phyloP scores from a whole-genome alignment of 2,329 filamentous ascomycete genomes.

The Alternaria triticina region DNA sequence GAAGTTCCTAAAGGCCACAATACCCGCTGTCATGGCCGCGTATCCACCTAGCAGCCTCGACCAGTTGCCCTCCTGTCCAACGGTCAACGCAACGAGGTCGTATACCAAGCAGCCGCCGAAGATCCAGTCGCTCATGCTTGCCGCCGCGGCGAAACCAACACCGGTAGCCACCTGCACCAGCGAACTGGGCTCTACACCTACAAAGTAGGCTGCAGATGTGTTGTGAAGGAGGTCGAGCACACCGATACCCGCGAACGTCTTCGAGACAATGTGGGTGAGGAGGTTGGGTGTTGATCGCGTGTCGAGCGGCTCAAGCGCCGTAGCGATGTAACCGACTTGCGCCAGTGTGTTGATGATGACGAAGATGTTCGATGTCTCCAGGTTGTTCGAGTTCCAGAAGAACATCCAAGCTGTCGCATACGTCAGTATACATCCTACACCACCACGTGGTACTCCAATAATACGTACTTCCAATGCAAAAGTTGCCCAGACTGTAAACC shows the following conservation, averaged over 20 bases:
- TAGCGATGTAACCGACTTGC: slow-evolving; percentile 62
- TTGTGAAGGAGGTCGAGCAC: slow-evolving; percentile 67
- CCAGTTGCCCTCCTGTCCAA: slow-evolving; percentile 60
- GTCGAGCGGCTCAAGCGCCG: slow-evolving; percentile 58
- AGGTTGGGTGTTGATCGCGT: slow-evolving; percentile 57
- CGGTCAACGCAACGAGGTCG: slow-evolving; percentile 62
- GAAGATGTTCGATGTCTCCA: slow-evolving; percentile 62
- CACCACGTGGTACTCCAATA: not conserved
- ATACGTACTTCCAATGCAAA: slow-evolving; percentile 63
- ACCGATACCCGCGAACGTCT: slow-evolving; percentile 67
- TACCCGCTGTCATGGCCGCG: slow-evolving; percentile 59
- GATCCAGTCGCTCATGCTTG: slow-evolving; percentile 64
- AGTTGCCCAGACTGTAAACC: slow-evolving; percentile 62
- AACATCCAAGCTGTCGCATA: slow-evolving; percentile 61
- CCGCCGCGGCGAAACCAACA: slow-evolving; percentile 59
- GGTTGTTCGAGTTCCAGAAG: slow-evolving; percentile 63
- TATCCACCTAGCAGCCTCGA: slow-evolving; percentile 59
- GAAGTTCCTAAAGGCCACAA: slow-evolving; percentile 61
- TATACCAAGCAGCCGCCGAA: slow-evolving; percentile 66
- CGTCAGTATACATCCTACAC: not conserved
- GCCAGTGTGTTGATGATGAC: slow-evolving; percentile 62
- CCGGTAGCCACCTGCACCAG: slow-evolving; percentile 61
- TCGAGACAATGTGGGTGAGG: slow-evolving; percentile 64
- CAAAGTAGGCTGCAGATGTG: slow-evolving; percentile 62
- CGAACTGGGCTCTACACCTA: slow-evolving; percentile 54